Evolutionary conservation across 345 rosid species (phyloP).

Genomic region (Punica granatum): DNA sequence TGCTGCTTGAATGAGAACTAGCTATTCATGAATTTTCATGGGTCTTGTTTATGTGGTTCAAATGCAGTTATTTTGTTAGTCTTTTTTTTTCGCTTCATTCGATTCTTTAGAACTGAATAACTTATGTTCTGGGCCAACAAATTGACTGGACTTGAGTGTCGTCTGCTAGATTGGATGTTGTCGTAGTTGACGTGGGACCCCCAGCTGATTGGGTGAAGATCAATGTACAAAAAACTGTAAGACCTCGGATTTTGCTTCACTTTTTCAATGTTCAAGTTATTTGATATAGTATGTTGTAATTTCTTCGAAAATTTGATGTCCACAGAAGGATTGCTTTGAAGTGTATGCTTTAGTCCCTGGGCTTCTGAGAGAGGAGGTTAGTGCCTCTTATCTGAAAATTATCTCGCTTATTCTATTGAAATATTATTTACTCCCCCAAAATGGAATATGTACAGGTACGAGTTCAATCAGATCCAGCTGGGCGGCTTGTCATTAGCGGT

Average conservation of each 20-base stretch:
- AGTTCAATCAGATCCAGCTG: conserved; percentile 75
- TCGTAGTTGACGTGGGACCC: conserved; percentile 47
- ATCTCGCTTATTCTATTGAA: neutral
- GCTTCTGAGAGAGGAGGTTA: conserved; percentile 64
- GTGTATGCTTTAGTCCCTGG: conserved; percentile 74
- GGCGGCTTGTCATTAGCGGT: conserved; percentile 59
- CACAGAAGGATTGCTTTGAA: conserved; percentile 60
- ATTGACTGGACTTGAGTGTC: neutral
- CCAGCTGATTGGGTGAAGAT: conserved; percentile 79
- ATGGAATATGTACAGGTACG: conserved; percentile 46
- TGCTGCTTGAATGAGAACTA: neutral
- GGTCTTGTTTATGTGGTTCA: neutral
- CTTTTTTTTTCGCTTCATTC: neutral
- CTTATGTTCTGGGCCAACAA: neutral
- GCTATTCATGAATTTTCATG: neutral
- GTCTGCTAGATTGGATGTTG: conserved; percentile 37
- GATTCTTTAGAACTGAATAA: neutral
- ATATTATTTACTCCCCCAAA: too few relatives aligned
- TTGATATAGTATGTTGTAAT: neutral
- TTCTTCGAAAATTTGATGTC: neutral
- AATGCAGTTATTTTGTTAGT: neutral
- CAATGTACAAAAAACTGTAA: conserved; percentile 60
- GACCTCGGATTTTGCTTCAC: conserved; percentile 8
- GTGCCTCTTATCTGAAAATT: conserved; percentile 1
- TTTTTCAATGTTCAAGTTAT: neutral